phyloP scores from a whole-genome alignment of 345 rosid genomes.

The Lepidium africanum region DNA sequence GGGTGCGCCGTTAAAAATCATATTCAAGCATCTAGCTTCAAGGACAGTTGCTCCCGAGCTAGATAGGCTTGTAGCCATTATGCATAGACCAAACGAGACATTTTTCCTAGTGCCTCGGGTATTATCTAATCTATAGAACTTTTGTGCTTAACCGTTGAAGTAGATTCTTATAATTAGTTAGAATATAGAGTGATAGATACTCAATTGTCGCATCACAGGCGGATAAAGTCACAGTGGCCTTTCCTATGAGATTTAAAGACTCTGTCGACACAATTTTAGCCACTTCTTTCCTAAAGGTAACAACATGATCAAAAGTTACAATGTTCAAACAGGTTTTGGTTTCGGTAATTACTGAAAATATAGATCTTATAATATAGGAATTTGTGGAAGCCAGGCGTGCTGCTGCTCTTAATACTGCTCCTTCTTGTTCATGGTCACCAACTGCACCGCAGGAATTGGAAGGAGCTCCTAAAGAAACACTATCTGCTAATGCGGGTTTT shows the following conservation, averaged over 20 bases:
- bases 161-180: not conserved
- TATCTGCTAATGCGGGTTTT: slow-evolving; percentile 91
- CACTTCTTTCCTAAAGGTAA: slow-evolving; percentile 91
- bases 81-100: slow-evolving; percentile 92
- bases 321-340: not conserved
- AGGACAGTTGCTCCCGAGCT: slow-evolving; percentile 54
- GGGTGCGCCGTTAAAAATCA: slow-evolving; percentile 79
- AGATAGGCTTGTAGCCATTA: slow-evolving; percentile 61
- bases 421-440: slow-evolving; percentile 78
- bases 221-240: slow-evolving; percentile 78
- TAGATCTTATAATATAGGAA: slow-evolving; percentile 45
- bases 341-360: not conserved
- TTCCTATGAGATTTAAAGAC: slow-evolving; percentile 94
- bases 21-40: slow-evolving; percentile 67
- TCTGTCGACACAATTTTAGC: slow-evolving; percentile 71
- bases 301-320: not conserved
- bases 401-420: slow-evolving; percentile 74
- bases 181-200: slow-evolving; percentile 4
- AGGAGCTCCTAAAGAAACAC: slow-evolving; percentile 63
- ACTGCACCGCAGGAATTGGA: slow-evolving; percentile 65
- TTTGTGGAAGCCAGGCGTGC: slow-evolving; percentile 87
- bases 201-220: slow-evolving; percentile 39
- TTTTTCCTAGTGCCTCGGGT: slow-evolving; percentile 87
- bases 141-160: not conserved
- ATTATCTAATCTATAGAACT: not conserved